A percentile compares a stretch with the other conserved stretches of the same genome.
Evolutionary conservation across 345 rosid genomes (phyloP).

Genomic region (Brassica incana): DNA sequence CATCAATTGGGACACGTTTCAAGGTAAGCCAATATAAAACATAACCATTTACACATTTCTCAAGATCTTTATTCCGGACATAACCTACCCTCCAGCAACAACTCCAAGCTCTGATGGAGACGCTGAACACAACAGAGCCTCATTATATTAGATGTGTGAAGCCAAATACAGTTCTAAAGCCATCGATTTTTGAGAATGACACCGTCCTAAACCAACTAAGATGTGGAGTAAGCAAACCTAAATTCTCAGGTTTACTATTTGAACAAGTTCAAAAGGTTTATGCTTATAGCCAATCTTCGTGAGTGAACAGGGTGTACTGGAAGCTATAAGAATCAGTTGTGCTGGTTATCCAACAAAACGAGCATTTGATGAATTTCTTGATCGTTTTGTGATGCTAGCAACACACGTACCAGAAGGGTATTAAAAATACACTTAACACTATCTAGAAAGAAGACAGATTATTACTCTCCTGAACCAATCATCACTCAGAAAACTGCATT

Average conservation of each 20-base stretch:
- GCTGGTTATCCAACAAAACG: conserved; percentile 84
- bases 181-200: conserved; percentile 58
- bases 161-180: conserved; percentile 62
- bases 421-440: conserved; percentile 10
- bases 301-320: conserved; percentile 74
- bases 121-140: conserved; percentile 63
- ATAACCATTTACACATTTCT: conserved; percentile 12
- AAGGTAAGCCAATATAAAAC: conserved; percentile 46
- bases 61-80: conserved; percentile 27
- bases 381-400: conserved; percentile 76
- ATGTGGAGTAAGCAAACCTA: conserved; percentile 60
- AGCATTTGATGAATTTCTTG: conserved; percentile 75
- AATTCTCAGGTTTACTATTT: conserved; percentile 14
- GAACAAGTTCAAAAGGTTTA: neutral
- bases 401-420: conserved; percentile 71
- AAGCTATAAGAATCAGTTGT: conserved; percentile 83
- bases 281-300: conserved; percentile 17
- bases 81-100: conserved; percentile 55
- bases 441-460: conserved; percentile 11
- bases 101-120: conserved; percentile 66
- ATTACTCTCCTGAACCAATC: conserved; percentile 13
- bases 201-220: conserved; percentile 59
- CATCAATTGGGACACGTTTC: conserved; percentile 77
- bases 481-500: conserved; percentile 14
- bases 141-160: conserved; percentile 71